Conservation (phyloP, 2,329 filamentous ascomycete genomes). For the Beauveria scarabaeidicola region DNA sequence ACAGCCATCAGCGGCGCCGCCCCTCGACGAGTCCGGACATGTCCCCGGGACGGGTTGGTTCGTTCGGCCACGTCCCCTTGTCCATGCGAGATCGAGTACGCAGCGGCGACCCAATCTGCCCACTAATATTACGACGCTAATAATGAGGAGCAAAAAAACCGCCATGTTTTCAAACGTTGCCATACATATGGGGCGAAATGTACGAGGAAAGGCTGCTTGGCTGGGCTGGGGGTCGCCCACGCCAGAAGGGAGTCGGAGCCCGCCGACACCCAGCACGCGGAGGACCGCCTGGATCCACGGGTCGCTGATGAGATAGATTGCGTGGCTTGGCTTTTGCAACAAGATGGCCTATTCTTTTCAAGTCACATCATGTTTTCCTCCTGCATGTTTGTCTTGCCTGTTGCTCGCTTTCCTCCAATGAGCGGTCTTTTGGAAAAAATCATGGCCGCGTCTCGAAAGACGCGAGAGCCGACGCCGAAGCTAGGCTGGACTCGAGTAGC, state of each 20-base stretch:
- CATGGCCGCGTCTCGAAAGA: neutral
- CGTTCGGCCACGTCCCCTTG: neutral
- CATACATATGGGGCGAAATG: neutral
- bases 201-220: neutral
- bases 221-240: neutral
- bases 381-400: neutral
- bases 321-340: neutral
- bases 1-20: neutral
- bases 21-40: neutral
- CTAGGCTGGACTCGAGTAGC: neutral
- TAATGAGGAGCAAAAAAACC: neutral
- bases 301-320: neutral
- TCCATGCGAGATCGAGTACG: neutral
- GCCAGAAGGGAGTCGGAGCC: slow-evolving; percentile 16
- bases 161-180: neutral
- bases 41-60: neutral
- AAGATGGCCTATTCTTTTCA: neutral
- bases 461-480: neutral
- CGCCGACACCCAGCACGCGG: slow-evolving; percentile 20
- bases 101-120: neutral
- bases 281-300: slow-evolving; percentile 13
- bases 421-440: neutral
- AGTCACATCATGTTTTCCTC: slow-evolving; percentile 1
- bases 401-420: neutral
- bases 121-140: neutral